A percentile compares a stretch with the other conserved stretches of the same genome.
These are phyloP conservation scores for Platismatia glauca DNA, from an alignment of 495 filamentous ascomycete species.

Conservation along the genomic window DNA sequence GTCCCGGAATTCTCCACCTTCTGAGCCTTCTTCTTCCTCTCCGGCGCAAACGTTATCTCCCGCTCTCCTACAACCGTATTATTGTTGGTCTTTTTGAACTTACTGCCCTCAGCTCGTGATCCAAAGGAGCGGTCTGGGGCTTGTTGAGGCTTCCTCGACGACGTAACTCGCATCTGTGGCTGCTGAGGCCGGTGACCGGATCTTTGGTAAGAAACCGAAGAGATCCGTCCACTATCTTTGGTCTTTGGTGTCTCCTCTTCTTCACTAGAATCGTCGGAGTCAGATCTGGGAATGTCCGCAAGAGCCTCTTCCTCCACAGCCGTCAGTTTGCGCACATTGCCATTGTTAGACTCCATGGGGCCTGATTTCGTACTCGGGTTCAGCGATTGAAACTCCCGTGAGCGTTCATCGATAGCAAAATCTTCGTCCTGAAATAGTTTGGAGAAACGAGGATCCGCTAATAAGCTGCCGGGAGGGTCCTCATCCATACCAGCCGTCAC, in stretches of 20 bases:
- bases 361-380: slow-evolving; percentile 65
- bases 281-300: slow-evolving; percentile 38
- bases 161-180: slow-evolving; percentile 50
- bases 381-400: slow-evolving; percentile 71
- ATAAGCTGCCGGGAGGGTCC: slow-evolving; percentile 41
- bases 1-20: slow-evolving; percentile 15
- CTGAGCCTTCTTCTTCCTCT: slow-evolving; percentile 42
- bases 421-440: slow-evolving; percentile 86
- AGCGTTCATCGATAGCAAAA: slow-evolving; percentile 86
- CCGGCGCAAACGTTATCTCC: slow-evolving; percentile 75
- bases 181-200: slow-evolving; percentile 47
- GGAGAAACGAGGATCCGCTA: slow-evolving; percentile 78
- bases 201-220: slow-evolving; percentile 51
- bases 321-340: slow-evolving; percentile 49
- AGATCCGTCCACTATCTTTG: slow-evolving; percentile 50
- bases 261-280: slow-evolving; percentile 28
- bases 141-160: slow-evolving; percentile 37
- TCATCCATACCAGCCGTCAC: slow-evolving; percentile 20
- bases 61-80: slow-evolving; percentile 69
- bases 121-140: slow-evolving; percentile 58
- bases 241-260: slow-evolving; percentile 37
- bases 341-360: slow-evolving; percentile 24
- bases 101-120: slow-evolving; percentile 50
- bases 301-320: slow-evolving; percentile 59
- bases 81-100: slow-evolving; percentile 34